Base-by-base conservation (phyloP, 441 rosid genomes). In the Flueggea neowawraea region DNA sequence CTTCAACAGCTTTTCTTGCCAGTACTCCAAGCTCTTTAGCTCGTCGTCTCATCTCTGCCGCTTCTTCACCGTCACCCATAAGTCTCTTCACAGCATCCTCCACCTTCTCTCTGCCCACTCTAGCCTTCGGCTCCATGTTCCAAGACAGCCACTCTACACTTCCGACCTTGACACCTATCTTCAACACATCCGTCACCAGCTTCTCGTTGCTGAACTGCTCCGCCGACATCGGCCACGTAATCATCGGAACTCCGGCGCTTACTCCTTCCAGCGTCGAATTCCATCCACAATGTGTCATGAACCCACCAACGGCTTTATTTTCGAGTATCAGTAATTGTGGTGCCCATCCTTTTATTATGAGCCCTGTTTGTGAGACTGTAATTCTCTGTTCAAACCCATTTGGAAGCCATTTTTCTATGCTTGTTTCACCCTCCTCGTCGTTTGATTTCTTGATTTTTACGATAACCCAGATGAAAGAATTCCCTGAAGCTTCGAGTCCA, bases 121-220 rank as follows among this genome's bases (percentile, higher is more conserved):
- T 36, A 5, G 41, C 4, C 41, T 36, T 10, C 31, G 13, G 49
- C 45, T 15, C 59, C 72, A 6, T 15, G 41, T 16, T 33, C 10
- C 8, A 22, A 12, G 5, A 36, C 31, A 36, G 9, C 73, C 72
- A 66, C 59, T 56, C 48, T 57, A 68, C 28, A 4, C 45, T 77
- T 10, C 84, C 83, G 11, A 75, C 78, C 6, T 70, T 44, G 0
- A 78, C 70, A 43, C 81, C 80, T 3, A 67, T 66, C 54, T 51
- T 47, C 6, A 79, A 67, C 49, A 69, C 76, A 33, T 68, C 57
- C 0, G 70, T 75, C 4, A 80, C 69, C 45, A 73, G 13, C 17
- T 79, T 77, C 70, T 82, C 80, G 31, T 68, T 79, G n/a, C 57
- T 60, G 54, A 74, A 82, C 22, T 76, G 77, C 52, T 82, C 82